A percentile compares a stretch with the other conserved stretches of the same genome.
These are phyloP conservation scores for Cladophialophora carrionii DNA, from an alignment of 2,329 filamentous ascomycete genomes.

Conservation along the genomic window DNA sequence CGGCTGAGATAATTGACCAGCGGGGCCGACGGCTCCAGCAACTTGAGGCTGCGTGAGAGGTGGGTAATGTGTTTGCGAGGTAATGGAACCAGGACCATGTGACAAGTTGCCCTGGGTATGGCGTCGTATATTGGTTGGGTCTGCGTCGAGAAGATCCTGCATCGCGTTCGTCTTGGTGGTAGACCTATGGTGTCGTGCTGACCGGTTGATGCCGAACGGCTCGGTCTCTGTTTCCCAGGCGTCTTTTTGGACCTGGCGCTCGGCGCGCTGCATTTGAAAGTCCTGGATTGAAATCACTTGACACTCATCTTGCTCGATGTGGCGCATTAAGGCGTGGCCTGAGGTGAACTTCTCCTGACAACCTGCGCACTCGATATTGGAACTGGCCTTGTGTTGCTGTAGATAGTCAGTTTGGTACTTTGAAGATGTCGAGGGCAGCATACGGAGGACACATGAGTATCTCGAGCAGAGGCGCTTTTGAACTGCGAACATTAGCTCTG, in stretches of 20 bases:
- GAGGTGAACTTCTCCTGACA: conserved; percentile 55
- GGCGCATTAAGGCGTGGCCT: conserved; percentile 55
- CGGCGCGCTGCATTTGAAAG: conserved; percentile 55
- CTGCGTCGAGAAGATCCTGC: conserved; percentile 11
- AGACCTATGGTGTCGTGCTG: conserved; percentile 5
- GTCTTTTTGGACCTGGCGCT: conserved; percentile 54
- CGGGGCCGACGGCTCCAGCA: not conserved
- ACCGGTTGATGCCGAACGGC: conserved; percentile 11
- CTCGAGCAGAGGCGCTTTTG: conserved; percentile 56
- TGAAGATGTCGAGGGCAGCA: conserved; percentile 34
- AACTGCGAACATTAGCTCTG: conserved; percentile 43
- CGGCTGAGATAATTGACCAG: not conserved
- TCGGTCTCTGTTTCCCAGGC: conserved; percentile 34
- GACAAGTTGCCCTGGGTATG: conserved; percentile 21
- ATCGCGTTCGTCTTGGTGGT: not conserved
- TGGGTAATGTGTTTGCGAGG: conserved; percentile 23
- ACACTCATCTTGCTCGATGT: conserved; percentile 60
- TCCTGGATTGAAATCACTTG: conserved; percentile 46
- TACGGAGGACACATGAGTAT: conserved; percentile 58
- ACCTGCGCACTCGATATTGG: conserved; percentile 53
- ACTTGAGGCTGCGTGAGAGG: conserved; percentile 4
- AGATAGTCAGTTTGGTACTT: conserved; percentile 9
- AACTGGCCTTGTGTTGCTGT: conserved; percentile 50
- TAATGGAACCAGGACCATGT: conserved; percentile 19
- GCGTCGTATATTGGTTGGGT: not conserved